phyloP scores from a whole-genome alignment of 441 rosid genomes.

The Populus hybrid region DNA sequence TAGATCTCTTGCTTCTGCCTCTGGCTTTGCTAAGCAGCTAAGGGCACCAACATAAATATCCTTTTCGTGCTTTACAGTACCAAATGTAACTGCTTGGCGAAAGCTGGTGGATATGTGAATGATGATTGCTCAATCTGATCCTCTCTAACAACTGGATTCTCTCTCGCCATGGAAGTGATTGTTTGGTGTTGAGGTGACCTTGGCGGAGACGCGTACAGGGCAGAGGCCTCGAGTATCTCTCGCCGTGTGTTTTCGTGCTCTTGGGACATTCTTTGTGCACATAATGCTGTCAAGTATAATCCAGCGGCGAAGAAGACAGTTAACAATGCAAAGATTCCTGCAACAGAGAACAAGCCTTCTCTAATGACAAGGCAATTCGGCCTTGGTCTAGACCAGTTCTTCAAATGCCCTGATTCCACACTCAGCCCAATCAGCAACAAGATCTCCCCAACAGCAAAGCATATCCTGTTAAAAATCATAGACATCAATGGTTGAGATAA shows the following conservation, averaged over 20 bases:
- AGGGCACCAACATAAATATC: neutral
- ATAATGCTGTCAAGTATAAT: constrained; percentile 60
- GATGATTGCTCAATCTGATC: constrained; percentile 26
- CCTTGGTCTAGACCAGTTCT: constrained; percentile 68
- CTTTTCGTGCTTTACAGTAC: constrained; percentile 13
- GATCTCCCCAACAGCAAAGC: constrained; percentile 77
- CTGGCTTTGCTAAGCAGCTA: neutral
- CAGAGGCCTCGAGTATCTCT: constrained; percentile 54
- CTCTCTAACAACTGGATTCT: constrained; percentile 47
- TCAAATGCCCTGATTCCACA: constrained; percentile 90
- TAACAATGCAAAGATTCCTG: constrained; percentile 59
- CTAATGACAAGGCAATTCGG: constrained; percentile 55
- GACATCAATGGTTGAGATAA: neutral
- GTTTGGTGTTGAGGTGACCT: constrained; percentile 37
- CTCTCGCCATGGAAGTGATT: constrained; percentile 46
- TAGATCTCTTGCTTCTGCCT: neutral
- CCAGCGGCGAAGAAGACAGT: constrained; percentile 70
- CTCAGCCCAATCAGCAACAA: constrained; percentile 68
- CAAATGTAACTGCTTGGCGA: constrained; percentile 31
- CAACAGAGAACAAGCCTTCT: constrained; percentile 77
- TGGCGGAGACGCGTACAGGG: constrained; percentile 68
- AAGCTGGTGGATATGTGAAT: constrained; percentile 19
- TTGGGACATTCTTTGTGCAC: constrained; percentile 52
- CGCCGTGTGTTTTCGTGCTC: constrained; percentile 45
- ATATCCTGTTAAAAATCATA: constrained; percentile 42